Evolutionary conservation across 768 basidiomycete species (phyloP), one percentile per base, ranked within the genome.

Genomic region (Dendrothele bispora): DNA sequence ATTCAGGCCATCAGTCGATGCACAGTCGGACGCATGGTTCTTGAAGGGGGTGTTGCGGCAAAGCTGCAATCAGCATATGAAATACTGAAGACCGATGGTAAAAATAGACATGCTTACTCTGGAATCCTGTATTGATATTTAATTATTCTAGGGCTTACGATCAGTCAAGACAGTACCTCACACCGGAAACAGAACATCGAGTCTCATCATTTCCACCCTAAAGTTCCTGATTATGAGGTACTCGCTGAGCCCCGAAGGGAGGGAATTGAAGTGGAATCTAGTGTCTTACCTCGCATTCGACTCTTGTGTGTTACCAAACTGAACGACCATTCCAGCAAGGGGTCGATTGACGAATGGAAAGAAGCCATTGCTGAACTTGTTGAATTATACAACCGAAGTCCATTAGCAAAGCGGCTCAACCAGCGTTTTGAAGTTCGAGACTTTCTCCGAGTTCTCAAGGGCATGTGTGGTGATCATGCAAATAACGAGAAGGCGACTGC

Each of bases 401-500:
- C 39, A 8, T 35, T 43, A n/a, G 39, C 20, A 11, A 29, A 24
- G 3, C n/a, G 39, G 12, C 11, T 11, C 8, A 26, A 28, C 5
- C 22, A 28, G 7, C 5, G 22, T 14, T 14, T n/a, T 32, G 17
- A 43, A 10, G n/a, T 38, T 24, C 24, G 20, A 1, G 29, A 44
- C 6, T 51, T 43, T 43, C 30, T 35, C 12, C 25, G 34, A 7
- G 51, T 47, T 24, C 14, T 57, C 11, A 51, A 35, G 18, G 55
- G 50, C 1, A 45, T 57, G 28, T 26, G 39, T 25, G 46, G 47
- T 1, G 63, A 66, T 36, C 65, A 65, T 43, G 61, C 60, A 0
- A 49, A 52, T 15, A 62, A 66, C 37, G 55, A 63, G 40, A 64
- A 61, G 47, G 58, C 60, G 46, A 30, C 54, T 3, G 45, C 22